Percentiles rank a stretch among this genome's conserved stretches.
phyloP scores from a whole-genome alignment of 75 land plant species.

The Gnetum montanum region DNA sequence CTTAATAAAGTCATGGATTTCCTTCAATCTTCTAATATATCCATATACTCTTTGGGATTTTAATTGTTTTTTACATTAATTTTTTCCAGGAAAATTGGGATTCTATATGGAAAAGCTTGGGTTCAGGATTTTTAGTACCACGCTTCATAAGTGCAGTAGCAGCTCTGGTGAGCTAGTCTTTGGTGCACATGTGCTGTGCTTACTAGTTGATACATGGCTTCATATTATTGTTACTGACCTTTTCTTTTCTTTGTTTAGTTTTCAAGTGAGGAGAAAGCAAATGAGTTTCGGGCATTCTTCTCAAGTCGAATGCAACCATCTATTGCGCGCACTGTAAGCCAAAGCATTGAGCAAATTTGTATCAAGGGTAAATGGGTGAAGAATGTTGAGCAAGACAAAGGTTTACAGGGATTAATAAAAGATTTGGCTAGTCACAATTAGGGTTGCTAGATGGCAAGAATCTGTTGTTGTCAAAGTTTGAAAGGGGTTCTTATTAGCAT shows the following conservation, averaged over 20 bases:
- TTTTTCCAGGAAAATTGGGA: constrained; percentile 77
- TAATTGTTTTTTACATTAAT: too few relatives aligned
- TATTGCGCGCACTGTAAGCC: constrained; percentile 76
- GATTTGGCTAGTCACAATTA: too few relatives aligned
- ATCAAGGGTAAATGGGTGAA: constrained; percentile 75
- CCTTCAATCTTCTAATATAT: too few relatives aligned
- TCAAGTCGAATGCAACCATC: constrained; percentile 35
- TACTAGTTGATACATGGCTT: background rate
- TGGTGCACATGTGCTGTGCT: background rate
- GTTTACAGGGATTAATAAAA: constrained; percentile 14
- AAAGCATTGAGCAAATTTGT: constrained; percentile 69
- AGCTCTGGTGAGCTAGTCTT: constrained; percentile 59
- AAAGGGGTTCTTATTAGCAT: too few relatives aligned
- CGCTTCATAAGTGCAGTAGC: constrained; percentile 49
- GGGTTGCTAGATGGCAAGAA: constrained; percentile 7
- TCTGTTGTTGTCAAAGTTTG: too few relatives aligned
- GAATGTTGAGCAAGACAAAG: constrained; percentile 31
- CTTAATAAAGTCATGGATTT: too few relatives aligned
- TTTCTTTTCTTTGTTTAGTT: constrained; percentile 34
- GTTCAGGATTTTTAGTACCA: constrained; percentile 51
- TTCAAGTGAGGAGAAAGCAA: constrained; percentile 58
- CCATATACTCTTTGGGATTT: too few relatives aligned
- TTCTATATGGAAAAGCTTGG: constrained; percentile 48
- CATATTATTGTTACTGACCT: too few relatives aligned
- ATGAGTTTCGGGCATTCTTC: constrained; percentile 71